Base-by-base conservation (phyloP, 2,329 filamentous ascomycete species). In the Blumeriella jaapii region DNA sequence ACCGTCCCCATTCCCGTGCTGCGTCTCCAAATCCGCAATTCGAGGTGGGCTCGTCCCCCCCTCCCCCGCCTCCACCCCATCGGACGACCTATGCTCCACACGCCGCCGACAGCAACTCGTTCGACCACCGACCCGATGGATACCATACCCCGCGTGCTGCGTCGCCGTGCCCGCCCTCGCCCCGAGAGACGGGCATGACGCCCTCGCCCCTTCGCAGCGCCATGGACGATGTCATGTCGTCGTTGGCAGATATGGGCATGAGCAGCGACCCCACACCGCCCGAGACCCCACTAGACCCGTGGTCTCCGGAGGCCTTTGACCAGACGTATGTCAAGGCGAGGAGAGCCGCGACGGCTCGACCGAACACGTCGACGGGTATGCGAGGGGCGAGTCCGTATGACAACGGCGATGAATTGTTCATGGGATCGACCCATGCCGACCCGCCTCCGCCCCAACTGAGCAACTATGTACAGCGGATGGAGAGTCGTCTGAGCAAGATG, bases 181-280 rank as follows among this genome's bases (percentile, higher is more conserved):
- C 82, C 2, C 73, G 68, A 29, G 63, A 65, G 24, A 72, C 68
- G 28, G 76, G 75, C 1, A 64, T 83, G 56, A 98, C 91, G 0
- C 91, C 91, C 1, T 96, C 91, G 2, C 91, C 91, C 0, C 63
- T 98, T 3, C 72, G 91, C 40, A 85, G 87, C 57, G 91, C 91
- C 1, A 98, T 98, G 86, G 89, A 96, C 54, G 89, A 93, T 58
- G 87, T 98, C 3, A 95, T 96, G 75, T 85, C 91, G 46, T 93
- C 91, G 37, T 61, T 98, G 27, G 80, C 93, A 54, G 86, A 87
- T 41, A 83, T 98, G 66, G 79, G 79, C 12, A 65, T 78, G 48
- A 64, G 71, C 26, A 68, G 69, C 37, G 61, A 68, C 14, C 65
- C 65, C 10, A 68, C 71, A 20, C 68, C 71, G 17, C 68, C 74